These are phyloP conservation scores for Leptodontidium sp. DNA, from an alignment of 2,329 filamentous ascomycete genomes.

Conservation along the genomic window DNA sequence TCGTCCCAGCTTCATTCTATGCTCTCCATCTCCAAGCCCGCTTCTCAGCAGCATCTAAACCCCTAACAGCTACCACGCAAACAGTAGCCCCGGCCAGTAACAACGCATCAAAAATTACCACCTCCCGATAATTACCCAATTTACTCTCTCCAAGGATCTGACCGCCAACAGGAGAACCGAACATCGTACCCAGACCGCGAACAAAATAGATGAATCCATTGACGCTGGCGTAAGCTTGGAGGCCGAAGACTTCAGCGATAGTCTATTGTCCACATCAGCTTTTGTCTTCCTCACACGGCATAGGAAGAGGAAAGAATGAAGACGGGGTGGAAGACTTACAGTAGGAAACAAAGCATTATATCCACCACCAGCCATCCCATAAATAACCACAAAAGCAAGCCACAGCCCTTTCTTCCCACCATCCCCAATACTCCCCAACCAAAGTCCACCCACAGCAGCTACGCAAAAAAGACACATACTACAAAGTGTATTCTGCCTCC, in stretches of 20 bases:
- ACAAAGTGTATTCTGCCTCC: conserved; percentile 57
- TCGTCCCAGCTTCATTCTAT: conserved; percentile 3
- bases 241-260: conserved; percentile 57
- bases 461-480: conserved; percentile 51
- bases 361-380: conserved; percentile 54
- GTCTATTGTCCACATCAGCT: conserved; percentile 38
- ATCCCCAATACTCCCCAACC: conserved; percentile 45
- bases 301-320: not conserved
- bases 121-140: conserved; percentile 48
- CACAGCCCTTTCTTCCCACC: conserved; percentile 47
- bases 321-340: conserved; percentile 20
- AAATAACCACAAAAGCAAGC: conserved; percentile 53
- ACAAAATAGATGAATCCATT: conserved; percentile 58
- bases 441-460: conserved; percentile 50
- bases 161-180: conserved; percentile 55
- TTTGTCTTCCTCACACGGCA: not conserved
- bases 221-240: conserved; percentile 56
- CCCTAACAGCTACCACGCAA: conserved; percentile 54
- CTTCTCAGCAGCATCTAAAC: conserved; percentile 49
- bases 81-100: conserved; percentile 50
- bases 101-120: conserved; percentile 53
- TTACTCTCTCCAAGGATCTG: conserved; percentile 50
- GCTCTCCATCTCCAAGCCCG: conserved; percentile 53
- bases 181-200: conserved; percentile 53
- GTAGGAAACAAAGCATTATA: conserved; percentile 57